Evolutionary conservation across 768 basidiomycete species (phyloP).

Genomic region (Rhizopogon salebrosus): DNA sequence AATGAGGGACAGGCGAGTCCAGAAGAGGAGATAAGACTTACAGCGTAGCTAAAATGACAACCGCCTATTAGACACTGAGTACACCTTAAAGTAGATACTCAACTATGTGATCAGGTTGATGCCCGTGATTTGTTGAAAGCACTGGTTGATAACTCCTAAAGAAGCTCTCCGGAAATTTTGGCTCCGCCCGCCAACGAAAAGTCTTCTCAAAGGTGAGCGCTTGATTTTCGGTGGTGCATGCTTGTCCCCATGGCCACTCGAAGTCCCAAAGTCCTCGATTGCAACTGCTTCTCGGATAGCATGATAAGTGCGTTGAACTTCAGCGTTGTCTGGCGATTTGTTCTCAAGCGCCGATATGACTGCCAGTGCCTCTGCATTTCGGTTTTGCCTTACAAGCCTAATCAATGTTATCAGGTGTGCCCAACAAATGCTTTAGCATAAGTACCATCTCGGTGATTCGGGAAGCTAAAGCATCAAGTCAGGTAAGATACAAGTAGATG

Average conservation of each 20-base stretch:
- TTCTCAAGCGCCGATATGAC: slow-evolving; percentile 61
- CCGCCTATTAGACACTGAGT: not conserved
- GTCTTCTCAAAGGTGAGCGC: slow-evolving; percentile 37
- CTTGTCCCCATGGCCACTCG: not conserved
- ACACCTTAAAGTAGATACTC: not conserved
- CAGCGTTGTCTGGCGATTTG: slow-evolving; percentile 39
- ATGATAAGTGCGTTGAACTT: slow-evolving; percentile 45
- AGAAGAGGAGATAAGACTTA: slow-evolving; percentile 8
- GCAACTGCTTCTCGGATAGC: slow-evolving; percentile 51
- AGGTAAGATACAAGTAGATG: not conserved
- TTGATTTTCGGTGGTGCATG: not conserved
- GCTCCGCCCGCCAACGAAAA: slow-evolving; percentile 49
- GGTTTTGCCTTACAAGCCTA: slow-evolving; percentile 54
- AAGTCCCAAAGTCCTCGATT: slow-evolving; percentile 28
- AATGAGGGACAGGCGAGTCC: not conserved
- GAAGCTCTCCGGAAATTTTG: slow-evolving; percentile 59
- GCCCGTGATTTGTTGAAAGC: slow-evolving; percentile 67
- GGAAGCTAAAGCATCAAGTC: slow-evolving; percentile 36
- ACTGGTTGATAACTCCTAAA: slow-evolving; percentile 53
- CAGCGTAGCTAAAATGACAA: slow-evolving; percentile 24
- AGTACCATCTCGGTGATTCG: slow-evolving; percentile 55
- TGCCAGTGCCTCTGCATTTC: slow-evolving; percentile 49
- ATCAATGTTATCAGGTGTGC: not conserved
- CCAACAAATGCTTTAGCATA: not conserved
- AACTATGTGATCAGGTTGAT: slow-evolving; percentile 65